Evolutionary conservation across 2,329 filamentous ascomycete genomes (phyloP), one percentile per base, ranked within the genome.

Genomic region (Keithomyces neogunnii): DNA sequence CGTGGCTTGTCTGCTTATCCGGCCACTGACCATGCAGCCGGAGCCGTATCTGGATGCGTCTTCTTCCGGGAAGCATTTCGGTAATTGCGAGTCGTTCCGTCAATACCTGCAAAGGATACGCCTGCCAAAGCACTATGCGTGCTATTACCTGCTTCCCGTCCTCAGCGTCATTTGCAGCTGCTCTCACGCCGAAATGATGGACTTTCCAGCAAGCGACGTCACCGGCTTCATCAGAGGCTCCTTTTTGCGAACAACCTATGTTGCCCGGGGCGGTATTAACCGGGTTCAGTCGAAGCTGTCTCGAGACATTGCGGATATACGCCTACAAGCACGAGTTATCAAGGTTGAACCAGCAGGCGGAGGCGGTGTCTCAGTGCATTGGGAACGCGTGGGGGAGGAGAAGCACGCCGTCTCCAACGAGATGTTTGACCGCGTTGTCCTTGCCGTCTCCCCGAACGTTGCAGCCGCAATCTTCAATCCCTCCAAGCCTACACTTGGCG

Each of bases 131-230:
- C 69, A 70, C 31, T 81, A 78, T 51, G 58, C 67, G 3, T 62
- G 65, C 3, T 69, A 71, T 35, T 82, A 82, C 56, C 59, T 83
- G 6, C 63, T 82, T 0, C 80, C 80, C 0, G 64, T 81, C 4
- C 68, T 83, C 39, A 75, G 77, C 47, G 72, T 72, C 52, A 75
- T 81, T 5, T 72, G 73, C 3, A 82, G 78, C 1, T 82, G 77
- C 56, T 69, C 76, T 0, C 78, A 81, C 50, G 63, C 68, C 2
- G 68, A 72, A 32, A 61, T 81, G 2, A 63, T 80, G 1, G 61
- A 63, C 0, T 81, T 78, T 30, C 78, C 78, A 0, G 79, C 78
- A 1, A 71, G 67, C 44, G 78, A 82, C 50, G 51, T 81, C 4
- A 67, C 74, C 28, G 69, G 68, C 10, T 81, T 81, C 60, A 76